Evolutionary conservation across 768 basidiomycete genomes (phyloP).

Genomic region (Xanthoconium stramineum): DNA sequence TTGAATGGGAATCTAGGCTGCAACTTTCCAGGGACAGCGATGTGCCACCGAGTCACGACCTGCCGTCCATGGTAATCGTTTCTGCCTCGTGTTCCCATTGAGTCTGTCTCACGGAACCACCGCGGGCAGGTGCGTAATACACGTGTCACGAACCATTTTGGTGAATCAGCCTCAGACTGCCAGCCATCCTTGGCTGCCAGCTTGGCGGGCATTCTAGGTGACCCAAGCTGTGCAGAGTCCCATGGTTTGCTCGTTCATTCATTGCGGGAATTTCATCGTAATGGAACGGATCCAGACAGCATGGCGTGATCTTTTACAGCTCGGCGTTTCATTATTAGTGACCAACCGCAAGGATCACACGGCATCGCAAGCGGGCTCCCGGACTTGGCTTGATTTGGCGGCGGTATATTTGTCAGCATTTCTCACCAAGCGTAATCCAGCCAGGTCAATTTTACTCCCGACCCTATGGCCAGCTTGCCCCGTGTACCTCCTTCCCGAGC

Average conservation of each 20-base stretch:
- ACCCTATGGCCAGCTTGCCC: conserved; percentile 25
- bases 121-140: conserved; percentile 14
- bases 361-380: conserved; percentile 14
- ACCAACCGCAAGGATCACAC: conserved; percentile 21
- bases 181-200: neutral
- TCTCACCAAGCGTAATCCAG: conserved; percentile 5
- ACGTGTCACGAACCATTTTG: conserved; percentile 19
- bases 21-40: neutral
- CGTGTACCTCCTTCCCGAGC: conserved; percentile 23
- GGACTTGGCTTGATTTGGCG: conserved; percentile 15
- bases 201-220: neutral
- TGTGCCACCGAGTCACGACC: conserved; percentile 5
- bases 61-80: conserved; percentile 8
- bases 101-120: conserved; percentile 16
- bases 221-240: neutral
- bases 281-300: conserved; percentile 14
- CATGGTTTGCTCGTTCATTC: conserved; percentile 4
- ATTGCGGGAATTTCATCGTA: conserved; percentile 1
- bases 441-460: conserved; percentile 25
- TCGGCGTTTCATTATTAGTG: conserved; percentile 8
- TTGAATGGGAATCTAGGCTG: conserved; percentile 1
- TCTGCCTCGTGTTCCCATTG: conserved; percentile 29
- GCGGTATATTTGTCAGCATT: conserved; percentile 24
- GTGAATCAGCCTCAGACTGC: conserved; percentile 9
- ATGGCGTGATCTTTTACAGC: conserved; percentile 15